Percentiles rank a stretch among this genome's conserved stretches.
Evolutionary conservation across 768 basidiomycete genomes (phyloP).

Genomic region (Kwoniella europaea): DNA sequence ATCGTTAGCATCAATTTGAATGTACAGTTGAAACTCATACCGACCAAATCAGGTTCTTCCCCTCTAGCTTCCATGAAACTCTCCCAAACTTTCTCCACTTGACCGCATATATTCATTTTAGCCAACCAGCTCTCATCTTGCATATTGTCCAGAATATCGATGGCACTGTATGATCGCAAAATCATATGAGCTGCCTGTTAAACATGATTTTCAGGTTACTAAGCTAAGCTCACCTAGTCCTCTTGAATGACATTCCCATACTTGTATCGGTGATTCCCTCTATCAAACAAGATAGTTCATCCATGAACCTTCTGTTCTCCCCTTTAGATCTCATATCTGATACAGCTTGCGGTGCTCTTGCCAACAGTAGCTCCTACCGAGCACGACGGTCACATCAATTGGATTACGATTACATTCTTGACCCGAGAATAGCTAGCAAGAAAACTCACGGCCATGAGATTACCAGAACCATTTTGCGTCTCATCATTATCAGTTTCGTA

Average conservation of each 20-base stretch:
- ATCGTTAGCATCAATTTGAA: background rate
- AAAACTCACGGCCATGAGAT: slow-evolving; percentile 32
- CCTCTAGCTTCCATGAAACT: slow-evolving; percentile 33
- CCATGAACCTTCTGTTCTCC: slow-evolving; percentile 54
- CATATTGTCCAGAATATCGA: slow-evolving; percentile 44
- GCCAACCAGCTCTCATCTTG: slow-evolving; percentile 45
- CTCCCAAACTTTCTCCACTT: slow-evolving; percentile 48
- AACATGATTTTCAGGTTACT: slow-evolving; percentile 13
- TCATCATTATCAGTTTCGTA: slow-evolving; percentile 47
- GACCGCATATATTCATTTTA: slow-evolving; percentile 49
- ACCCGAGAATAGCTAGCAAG: no score
- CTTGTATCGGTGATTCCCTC: slow-evolving; percentile 41
- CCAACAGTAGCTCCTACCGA: slow-evolving; percentile 31
- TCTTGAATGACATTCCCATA: slow-evolving; percentile 24
- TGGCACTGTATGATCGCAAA: slow-evolving; percentile 19
- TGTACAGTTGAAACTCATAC: background rate
- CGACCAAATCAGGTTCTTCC: slow-evolving; percentile 40
- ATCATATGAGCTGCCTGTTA: slow-evolving; percentile 11
- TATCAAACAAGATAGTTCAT: slow-evolving; percentile 50
- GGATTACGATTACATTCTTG: no score
- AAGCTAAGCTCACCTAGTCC: slow-evolving; percentile 37
- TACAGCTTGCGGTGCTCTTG: slow-evolving; percentile 42
- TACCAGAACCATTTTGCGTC: slow-evolving; percentile 25
- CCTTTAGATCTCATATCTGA: slow-evolving; percentile 55
- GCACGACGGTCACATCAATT: no score